A percentile compares a stretch with the other conserved stretches of the same genome.
phyloP scores from a whole-genome alignment of 2,329 filamentous ascomycete species.

The Talaromyces islandicus region DNA sequence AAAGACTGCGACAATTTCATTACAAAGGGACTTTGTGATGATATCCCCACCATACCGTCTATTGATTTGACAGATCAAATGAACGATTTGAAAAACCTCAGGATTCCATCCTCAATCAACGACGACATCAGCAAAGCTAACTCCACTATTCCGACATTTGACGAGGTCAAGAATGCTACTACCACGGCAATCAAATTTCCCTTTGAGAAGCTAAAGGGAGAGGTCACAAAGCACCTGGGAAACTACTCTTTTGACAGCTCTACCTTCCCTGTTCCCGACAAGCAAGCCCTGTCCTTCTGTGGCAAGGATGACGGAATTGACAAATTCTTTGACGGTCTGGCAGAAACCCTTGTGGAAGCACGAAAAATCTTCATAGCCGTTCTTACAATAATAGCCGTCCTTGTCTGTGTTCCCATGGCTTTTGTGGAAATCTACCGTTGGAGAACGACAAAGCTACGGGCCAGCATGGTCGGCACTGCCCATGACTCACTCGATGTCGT shows the following conservation, averaged over 20 bases:
- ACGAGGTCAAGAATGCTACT: conserved; percentile 76
- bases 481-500: conserved; percentile 82
- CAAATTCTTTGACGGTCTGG: conserved; percentile 73
- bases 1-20: conserved; percentile 45
- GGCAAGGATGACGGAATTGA: conserved; percentile 75
- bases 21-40: conserved; percentile 20
- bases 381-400: conserved; percentile 63
- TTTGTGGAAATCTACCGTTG: conserved; percentile 74
- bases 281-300: conserved; percentile 80
- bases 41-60: conserved; percentile 38
- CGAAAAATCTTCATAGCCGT: conserved; percentile 72
- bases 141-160: conserved; percentile 72
- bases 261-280: conserved; percentile 75
- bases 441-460: conserved; percentile 64
- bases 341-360: conserved; percentile 59
- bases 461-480: conserved; percentile 59
- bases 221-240: conserved; percentile 65
- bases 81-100: conserved; percentile 61
- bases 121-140: conserved; percentile 67
- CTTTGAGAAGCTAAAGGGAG: conserved; percentile 70
- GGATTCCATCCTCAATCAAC: conserved; percentile 64
- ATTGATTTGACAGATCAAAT: conserved; percentile 64
- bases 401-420: conserved; percentile 72
- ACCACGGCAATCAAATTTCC: conserved; percentile 67
- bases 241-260: conserved; percentile 72